Conservation (phyloP, 768 basidiomycete species). For the Trametes cinnabarina region DNA sequence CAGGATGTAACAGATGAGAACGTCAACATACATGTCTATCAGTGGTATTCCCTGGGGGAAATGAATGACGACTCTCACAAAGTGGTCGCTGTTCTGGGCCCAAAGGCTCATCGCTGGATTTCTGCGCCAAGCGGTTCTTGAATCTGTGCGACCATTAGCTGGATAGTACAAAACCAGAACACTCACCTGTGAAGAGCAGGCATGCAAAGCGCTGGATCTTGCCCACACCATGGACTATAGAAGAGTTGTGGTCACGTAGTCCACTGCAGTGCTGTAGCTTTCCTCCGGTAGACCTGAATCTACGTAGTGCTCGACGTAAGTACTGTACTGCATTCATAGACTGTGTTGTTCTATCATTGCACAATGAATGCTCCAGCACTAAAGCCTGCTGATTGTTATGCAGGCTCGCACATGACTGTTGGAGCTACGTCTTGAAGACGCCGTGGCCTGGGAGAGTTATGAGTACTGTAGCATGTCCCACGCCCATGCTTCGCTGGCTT, state of each 20-base stretch:
- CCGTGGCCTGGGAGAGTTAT: no score
- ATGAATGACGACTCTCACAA: slow-evolving; percentile 64
- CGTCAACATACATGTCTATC: slow-evolving; percentile 63
- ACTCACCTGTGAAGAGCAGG: slow-evolving; percentile 53
- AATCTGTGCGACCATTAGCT: background rate
- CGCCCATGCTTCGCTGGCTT: no score
- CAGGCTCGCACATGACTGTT: no score
- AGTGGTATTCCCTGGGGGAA: slow-evolving; percentile 63
- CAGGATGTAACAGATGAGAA: slow-evolving; percentile 68
- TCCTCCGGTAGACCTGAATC: no score
- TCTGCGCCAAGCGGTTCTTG: slow-evolving; percentile 46
- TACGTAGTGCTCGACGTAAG: no score
- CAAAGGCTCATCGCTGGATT: slow-evolving; percentile 52
- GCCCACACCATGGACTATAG: slow-evolving; percentile 21
- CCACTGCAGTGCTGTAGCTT: no score
- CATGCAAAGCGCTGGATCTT: slow-evolving; percentile 62
- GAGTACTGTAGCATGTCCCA: no score
- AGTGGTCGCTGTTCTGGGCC: slow-evolving; percentile 63
- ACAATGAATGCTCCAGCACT: no score
- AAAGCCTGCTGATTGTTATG: no score
- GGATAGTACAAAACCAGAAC: background rate
- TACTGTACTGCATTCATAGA: no score
- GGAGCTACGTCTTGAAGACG: no score
- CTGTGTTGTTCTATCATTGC: no score
- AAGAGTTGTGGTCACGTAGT: background rate